Base-by-base conservation (phyloP, 768 basidiomycete species). In the Hygrophoropsis aurantiaca region DNA sequence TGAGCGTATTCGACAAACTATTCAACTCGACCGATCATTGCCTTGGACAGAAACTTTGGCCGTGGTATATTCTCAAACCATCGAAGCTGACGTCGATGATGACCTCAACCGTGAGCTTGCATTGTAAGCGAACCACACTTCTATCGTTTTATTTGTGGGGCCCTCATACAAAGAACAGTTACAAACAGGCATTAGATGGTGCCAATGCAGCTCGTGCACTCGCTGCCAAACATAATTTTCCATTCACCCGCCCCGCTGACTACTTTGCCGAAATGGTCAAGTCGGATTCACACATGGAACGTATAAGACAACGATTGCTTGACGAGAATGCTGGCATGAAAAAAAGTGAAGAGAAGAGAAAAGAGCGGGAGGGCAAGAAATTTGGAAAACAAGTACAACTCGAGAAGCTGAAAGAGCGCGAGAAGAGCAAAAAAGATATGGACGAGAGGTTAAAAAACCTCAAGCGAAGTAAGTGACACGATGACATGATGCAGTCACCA, bases 191-290 rank as follows among this genome's bases (percentile, higher is more conserved):
- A 4, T 74, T 98, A 0, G 85, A 94, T 50, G 71, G 84, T 33
- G 93, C 87, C n/a, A 80, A 85, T 44, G 68, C 77, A 21, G 93
- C 93, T 2, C 83, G 81, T 42, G 61, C 75, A 3, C 80, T 93
- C n/a, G 90, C 90, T n/a, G 69, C 77, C 11, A 85, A 89, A 57
- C 78, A 85, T 63, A 79, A 82, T 19, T 73, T 93, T 49, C 84
- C 94, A 0, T 98, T 97, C 70, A 87, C 90, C 9, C 87, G 95
- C 11, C 97, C 97, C 0, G 57, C 81, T 0, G 95, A 97, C 68
- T 98, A 94, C 66, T 98, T 95, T 54, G 95, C 95, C 19, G 95
- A 98, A 70, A 98, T 98, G 95, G 87, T 97, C 56, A 97, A 98
- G 68, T 86, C 85, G 25, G 97, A 99, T 58, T 74, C 88, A 6